Evolutionary conservation across 176 grass and related monocot species (phyloP).

Genomic region (Cenchrus americanus): DNA sequence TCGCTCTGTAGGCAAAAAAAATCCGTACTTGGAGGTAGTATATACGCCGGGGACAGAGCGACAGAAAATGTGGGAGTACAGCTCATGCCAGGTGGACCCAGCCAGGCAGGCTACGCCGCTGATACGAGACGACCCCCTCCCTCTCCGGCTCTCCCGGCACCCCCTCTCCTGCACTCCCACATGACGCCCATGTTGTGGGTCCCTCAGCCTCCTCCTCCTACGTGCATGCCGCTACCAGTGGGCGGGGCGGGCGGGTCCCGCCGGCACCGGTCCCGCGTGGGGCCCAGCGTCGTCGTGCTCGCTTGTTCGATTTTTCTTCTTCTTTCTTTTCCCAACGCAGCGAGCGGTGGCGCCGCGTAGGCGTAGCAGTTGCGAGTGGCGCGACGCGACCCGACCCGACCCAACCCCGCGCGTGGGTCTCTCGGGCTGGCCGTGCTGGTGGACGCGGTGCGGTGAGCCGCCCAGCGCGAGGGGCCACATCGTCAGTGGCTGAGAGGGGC

Average conservation of each 20-base stretch:
- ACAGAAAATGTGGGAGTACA: background rate
- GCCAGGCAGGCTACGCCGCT: background rate
- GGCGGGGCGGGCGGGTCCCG: background rate
- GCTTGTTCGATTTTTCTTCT: background rate
- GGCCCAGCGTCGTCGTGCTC: background rate
- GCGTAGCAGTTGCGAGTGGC: background rate
- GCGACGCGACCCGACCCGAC: background rate
- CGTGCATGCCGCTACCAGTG: slow-evolving; percentile 1
- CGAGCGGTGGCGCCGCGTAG: background rate
- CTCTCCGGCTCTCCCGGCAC: too few relatives aligned
- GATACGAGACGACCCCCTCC: background rate
- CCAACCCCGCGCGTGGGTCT: background rate
- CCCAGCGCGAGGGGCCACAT: background rate
- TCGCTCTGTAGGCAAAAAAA: background rate
- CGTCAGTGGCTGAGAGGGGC: background rate
- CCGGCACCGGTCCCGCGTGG: background rate
- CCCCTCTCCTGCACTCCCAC: background rate
- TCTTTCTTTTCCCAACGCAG: background rate
- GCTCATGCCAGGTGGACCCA: slow-evolving; percentile 16
- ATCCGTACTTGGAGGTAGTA: background rate
- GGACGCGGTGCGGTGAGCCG: background rate
- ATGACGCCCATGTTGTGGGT: slow-evolving; percentile 35
- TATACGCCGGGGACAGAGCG: background rate
- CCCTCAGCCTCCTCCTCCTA: background rate
- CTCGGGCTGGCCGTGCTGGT: background rate